Percentiles rank a stretch among this genome's conserved stretches.
These are phyloP conservation scores for slime mould (Dictyostelium discoideum) DNA, from an alignment of 78 protist species.

Conservation along the genomic window DNA sequence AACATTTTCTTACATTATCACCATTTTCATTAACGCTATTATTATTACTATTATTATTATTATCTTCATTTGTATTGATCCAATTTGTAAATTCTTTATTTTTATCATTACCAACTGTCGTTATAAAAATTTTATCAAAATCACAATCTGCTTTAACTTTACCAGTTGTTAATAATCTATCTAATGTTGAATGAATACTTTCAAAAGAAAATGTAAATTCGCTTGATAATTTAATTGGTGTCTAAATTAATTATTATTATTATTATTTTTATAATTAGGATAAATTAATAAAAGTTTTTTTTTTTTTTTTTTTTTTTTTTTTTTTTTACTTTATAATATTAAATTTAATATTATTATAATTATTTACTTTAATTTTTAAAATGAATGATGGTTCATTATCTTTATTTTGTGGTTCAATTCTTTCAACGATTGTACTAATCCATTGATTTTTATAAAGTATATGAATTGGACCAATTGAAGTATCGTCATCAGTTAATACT, in stretches of 20 bases:
- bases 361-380: slow-evolving; percentile 54
- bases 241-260: neutral
- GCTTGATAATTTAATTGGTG: slow-evolving; percentile 53
- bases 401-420: slow-evolving; percentile 50
- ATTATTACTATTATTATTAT: neutral
- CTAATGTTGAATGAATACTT: slow-evolving; percentile 52
- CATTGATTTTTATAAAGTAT: slow-evolving; percentile 65
- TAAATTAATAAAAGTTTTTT: no score
- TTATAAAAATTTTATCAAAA: slow-evolving; percentile 55
- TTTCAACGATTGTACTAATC: slow-evolving; percentile 63
- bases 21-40: neutral
- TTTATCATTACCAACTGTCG: slow-evolving; percentile 3
- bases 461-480: slow-evolving; percentile 69
- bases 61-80: neutral
- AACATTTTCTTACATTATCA: neutral
- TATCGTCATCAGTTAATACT: slow-evolving; percentile 27
- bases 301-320: neutral
- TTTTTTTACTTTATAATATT: neutral
- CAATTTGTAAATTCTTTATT: slow-evolving; percentile 5
- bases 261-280: neutral
- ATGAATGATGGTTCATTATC: slow-evolving; percentile 57
- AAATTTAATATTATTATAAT: neutral
- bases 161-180: slow-evolving; percentile 39
- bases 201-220: slow-evolving; percentile 52
- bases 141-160: slow-evolving; percentile 46